Percentiles rank a stretch among this genome's conserved stretches.
Conservation (phyloP, 306 rosid genomes). For the Quercus cerris region DNA sequence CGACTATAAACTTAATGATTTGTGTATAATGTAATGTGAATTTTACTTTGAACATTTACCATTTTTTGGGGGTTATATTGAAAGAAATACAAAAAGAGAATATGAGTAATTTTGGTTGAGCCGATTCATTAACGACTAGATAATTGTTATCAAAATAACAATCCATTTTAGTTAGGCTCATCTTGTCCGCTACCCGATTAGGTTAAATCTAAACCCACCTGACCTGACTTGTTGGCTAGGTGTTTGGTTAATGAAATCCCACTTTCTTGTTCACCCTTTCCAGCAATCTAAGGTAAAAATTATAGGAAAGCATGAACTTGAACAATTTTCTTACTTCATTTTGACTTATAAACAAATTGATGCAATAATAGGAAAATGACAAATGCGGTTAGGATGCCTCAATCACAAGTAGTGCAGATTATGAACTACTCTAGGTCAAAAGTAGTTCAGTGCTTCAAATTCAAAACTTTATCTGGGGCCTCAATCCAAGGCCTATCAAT, state of each 20-base stretch:
- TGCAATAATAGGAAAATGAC: conserved; percentile 10
- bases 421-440: conserved; percentile 3
- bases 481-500: neutral
- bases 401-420: conserved; percentile 2
- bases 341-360: neutral
- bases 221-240: too few species aligned
- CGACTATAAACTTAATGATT: too few species aligned
- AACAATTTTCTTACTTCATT: neutral
- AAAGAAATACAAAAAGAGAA: too few species aligned
- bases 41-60: too few species aligned
- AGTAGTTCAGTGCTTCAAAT: conserved; percentile 17
- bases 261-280: neutral
- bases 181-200: too few species aligned
- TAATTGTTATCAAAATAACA: too few species aligned
- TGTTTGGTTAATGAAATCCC: neutral
- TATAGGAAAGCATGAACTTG: neutral
- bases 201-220: too few species aligned
- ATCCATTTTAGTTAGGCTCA: too few species aligned
- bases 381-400: conserved; percentile 11
- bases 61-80: too few species aligned
- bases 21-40: too few species aligned
- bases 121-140: too few species aligned
- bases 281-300: neutral
- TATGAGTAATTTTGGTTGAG: too few species aligned
- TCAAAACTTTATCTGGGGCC: neutral